Conservation (phyloP, 257 asterid genomes). For the Apocynum venetum region DNA sequence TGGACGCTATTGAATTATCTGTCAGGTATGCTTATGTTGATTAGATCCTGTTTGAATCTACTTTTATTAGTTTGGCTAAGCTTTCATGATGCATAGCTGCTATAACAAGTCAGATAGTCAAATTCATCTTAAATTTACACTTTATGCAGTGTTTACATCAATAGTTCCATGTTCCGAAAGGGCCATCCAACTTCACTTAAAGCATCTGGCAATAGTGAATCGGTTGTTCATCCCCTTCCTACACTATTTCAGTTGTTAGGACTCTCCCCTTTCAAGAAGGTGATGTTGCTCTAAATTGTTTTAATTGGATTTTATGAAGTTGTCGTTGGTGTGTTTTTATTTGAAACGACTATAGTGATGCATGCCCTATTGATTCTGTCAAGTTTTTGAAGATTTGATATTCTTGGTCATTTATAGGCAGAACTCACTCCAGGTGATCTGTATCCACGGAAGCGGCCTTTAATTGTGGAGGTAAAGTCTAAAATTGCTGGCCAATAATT, state of each 20-base stretch:
- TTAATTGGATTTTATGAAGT: neutral
- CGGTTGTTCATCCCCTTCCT: slow-evolving; percentile 83
- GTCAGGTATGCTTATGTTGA: slow-evolving; percentile 46
- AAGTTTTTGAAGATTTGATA: slow-evolving; percentile 8
- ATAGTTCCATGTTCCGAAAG: slow-evolving; percentile 74
- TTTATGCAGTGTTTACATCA: slow-evolving; percentile 58
- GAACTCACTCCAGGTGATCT: slow-evolving; percentile 83
- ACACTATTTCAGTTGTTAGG: slow-evolving; percentile 76
- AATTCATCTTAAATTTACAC: slow-evolving; percentile 23
- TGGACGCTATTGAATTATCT: slow-evolving; percentile 71
- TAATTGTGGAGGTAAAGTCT: slow-evolving; percentile 53
- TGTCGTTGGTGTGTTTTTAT: neutral
- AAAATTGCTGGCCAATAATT: slow-evolving; percentile 9
- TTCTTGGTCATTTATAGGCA: slow-evolving; percentile 49
- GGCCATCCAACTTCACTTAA: slow-evolving; percentile 62
- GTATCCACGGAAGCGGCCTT: slow-evolving; percentile 76
- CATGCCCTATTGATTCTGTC: neutral
- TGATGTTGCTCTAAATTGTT: slow-evolving; percentile 4
- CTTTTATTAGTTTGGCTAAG: neutral
- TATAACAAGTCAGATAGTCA: neutral
- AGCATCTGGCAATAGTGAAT: slow-evolving; percentile 63
- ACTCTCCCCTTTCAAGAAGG: slow-evolving; percentile 82
- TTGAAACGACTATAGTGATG: neutral
- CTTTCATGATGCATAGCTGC: neutral
- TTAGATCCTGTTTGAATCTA: slow-evolving; percentile 7